Percentiles rank a stretch among this genome's conserved stretches.
Evolutionary conservation across 129 eudicot species (phyloP).

Genomic region (Ambrosia artemisiifolia): DNA sequence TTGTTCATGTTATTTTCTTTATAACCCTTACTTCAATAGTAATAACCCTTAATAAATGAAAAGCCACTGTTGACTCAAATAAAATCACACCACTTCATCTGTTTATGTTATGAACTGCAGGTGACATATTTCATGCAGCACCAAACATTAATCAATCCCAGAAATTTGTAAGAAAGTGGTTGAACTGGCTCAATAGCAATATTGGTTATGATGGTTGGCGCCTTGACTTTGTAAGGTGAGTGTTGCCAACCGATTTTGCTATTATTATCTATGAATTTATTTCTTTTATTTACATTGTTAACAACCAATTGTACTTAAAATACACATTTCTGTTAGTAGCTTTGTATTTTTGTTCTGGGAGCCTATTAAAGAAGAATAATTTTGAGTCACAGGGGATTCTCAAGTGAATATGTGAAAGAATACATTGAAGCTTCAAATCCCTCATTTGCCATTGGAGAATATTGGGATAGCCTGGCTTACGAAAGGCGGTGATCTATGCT

Average conservation of each 20-base stretch:
- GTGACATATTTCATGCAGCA: slow-evolving; percentile 80
- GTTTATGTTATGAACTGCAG: slow-evolving; percentile 33
- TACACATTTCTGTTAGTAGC: not conserved
- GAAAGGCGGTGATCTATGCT: slow-evolving; percentile 64
- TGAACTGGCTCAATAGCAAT: slow-evolving; percentile 55
- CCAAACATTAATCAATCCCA: slow-evolving; percentile 74
- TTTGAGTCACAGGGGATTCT: slow-evolving; percentile 51
- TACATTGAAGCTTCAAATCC: slow-evolving; percentile 63
- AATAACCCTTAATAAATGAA: not conserved
- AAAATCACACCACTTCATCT: slow-evolving; percentile 1
- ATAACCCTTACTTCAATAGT: too few species aligned
- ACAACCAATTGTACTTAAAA: not conserved
- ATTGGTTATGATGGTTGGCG: slow-evolving; percentile 81
- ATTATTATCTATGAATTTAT: not conserved
- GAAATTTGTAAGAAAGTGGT: slow-evolving; percentile 61
- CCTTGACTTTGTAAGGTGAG: slow-evolving; percentile 73
- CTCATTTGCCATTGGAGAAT: slow-evolving; percentile 68
- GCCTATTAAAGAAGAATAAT: not conserved
- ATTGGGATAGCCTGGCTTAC: slow-evolving; percentile 68
- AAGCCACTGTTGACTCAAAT: not conserved
- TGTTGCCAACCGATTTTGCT: not conserved
- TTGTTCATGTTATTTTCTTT: not conserved
- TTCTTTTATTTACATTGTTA: not conserved
- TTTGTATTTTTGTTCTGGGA: not conserved
- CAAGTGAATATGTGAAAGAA: slow-evolving; percentile 64